Evolutionary conservation across 768 basidiomycete species (phyloP), one percentile per base, ranked within the genome.

Genomic region (Leucocoprinus sp.): DNA sequence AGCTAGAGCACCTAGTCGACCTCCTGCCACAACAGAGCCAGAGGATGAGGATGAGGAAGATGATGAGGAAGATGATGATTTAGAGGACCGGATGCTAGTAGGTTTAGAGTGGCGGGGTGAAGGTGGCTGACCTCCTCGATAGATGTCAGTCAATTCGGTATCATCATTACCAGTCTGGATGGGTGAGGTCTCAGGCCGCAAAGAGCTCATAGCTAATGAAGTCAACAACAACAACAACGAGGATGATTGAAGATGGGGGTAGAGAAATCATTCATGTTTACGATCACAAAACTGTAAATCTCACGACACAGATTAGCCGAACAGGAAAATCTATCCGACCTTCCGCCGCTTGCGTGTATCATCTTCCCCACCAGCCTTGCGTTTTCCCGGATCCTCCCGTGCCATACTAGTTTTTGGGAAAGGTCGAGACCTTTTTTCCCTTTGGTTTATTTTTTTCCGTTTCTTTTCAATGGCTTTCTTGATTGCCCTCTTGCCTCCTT

Each of bases 401-500:
- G 35, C 41, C 6, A 35, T 39, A 35, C 41, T 47, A 17, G 56
- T 59, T 48, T 60, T 67, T 2, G 59, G 57, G 53, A 80, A 83
- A 9, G 93, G 93, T 43, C 90, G 69, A 46, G 75, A 81, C 56
- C 78, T 84, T 65, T 93, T 95, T 70, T 95, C 93, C 62, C 86
- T 92, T 62, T 91, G 88, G 41, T 74, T 74, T 15, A 83, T 67
- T 69, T 93, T 95, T 62, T 78, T 88, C 63, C 87, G 81, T 61
- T 81, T 92, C 74, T 87, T 93, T 55, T 88, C 88, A 22, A 95
- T 80, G 4, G 79, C 88, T 63, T 84, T 92, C 59, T 84, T 88
- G 42, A 93, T 86, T 0, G 90, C 89, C 3, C 71, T 65, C 52
- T 77, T 80, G 6, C 93, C 92, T 3, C 91, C 92, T 45, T 75